A percentile compares a stretch with the other conserved stretches of the same genome.
Evolutionary conservation across 176 grass and related monocot species (phyloP).

Genomic region (Puya raimondii): DNA sequence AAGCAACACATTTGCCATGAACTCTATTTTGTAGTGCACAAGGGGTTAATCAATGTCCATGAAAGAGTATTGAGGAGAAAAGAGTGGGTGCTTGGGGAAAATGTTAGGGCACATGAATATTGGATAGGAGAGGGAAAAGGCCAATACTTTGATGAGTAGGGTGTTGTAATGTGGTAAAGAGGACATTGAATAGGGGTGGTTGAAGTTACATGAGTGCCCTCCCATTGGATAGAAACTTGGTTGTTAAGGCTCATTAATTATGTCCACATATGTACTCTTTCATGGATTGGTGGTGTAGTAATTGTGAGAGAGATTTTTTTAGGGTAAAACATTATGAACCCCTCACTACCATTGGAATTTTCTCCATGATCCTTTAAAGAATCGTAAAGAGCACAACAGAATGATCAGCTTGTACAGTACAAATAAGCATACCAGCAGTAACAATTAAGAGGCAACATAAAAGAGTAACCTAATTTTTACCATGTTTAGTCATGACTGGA

Average conservation of each 20-base stretch:
- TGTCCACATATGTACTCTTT: neutral
- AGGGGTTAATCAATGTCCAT: neutral
- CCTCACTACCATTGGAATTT: too few relatives aligned
- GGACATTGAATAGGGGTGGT: neutral
- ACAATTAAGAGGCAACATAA: too few relatives aligned
- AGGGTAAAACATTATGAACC: too few relatives aligned
- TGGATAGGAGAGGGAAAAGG: neutral
- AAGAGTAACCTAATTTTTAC: too few relatives aligned
- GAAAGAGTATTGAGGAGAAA: neutral
- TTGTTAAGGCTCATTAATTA: slow-evolving; percentile 1
- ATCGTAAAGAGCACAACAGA: too few relatives aligned
- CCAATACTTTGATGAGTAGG: neutral
- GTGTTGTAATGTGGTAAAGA: neutral
- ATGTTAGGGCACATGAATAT: neutral
- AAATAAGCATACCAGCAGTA: too few relatives aligned
- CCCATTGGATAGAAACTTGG: neutral
- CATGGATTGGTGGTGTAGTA: too few relatives aligned
- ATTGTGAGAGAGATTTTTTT: too few relatives aligned
- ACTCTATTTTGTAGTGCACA: slow-evolving; percentile 19
- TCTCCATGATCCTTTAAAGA: too few relatives aligned
- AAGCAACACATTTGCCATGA: slow-evolving; percentile 11
- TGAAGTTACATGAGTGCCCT: neutral
- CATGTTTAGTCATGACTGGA: too few relatives aligned
- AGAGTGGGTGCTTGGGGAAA: neutral
- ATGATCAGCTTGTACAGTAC: too few relatives aligned